phyloP scores from a whole-genome alignment of 176 grass and related monocot genomes.

The Oryza punctata region DNA sequence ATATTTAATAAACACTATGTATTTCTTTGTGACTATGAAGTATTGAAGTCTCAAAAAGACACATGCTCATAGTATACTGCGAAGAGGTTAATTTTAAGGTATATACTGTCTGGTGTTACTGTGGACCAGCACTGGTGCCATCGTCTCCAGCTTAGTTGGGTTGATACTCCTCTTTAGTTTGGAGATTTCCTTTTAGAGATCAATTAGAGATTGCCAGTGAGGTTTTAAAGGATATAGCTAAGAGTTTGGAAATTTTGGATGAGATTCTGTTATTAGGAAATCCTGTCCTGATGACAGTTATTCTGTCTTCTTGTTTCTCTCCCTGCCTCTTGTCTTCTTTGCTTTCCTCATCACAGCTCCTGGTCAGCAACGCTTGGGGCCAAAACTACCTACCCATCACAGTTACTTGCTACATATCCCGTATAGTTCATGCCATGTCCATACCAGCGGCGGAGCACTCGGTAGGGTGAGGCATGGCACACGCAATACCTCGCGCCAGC shows the following conservation, averaged over 20 bases:
- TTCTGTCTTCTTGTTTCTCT: not conserved
- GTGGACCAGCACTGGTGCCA: not conserved
- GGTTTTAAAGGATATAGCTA: not conserved
- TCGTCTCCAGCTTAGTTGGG: not conserved
- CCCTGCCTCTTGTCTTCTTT: not conserved
- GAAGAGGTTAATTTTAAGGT: slow-evolving; percentile 17
- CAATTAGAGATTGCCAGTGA: not conserved
- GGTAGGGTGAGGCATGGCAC: too few species aligned
- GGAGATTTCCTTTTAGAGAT: not conserved
- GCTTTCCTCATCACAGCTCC: not conserved
- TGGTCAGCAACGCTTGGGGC: not conserved
- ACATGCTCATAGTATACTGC: not conserved
- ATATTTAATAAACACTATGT: slow-evolving; percentile 33
- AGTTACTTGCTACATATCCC: not conserved
- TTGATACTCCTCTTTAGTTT: not conserved
- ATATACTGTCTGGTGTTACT: not conserved
- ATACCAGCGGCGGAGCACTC: too few species aligned
- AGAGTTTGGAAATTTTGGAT: not conserved
- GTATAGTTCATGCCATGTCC: not conserved
- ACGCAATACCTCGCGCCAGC: too few species aligned
- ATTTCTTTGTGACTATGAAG: not conserved
- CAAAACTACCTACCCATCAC: not conserved
- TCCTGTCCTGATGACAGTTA: not conserved
- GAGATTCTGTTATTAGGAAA: not conserved
- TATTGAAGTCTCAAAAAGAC: slow-evolving; percentile 11